Evolutionary conservation across 345 rosid genomes (phyloP).

Genomic region (Eutrema yunnanense): DNA sequence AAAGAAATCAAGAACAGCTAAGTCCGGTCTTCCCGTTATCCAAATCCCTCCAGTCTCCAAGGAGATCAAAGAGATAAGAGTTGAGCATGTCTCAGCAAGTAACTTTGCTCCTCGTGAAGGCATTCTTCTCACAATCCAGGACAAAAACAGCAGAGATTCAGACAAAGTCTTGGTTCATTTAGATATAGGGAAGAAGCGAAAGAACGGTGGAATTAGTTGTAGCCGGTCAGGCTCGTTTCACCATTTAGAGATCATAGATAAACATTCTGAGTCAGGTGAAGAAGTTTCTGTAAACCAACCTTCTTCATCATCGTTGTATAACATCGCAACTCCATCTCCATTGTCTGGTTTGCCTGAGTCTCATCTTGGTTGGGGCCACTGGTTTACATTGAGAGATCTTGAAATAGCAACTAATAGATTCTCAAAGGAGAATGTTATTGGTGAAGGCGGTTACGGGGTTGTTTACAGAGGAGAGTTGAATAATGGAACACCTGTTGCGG

Average conservation of each 20-base stretch:
- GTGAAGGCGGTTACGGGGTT: slow-evolving; percentile 84
- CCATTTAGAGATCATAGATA: slow-evolving; percentile 45
- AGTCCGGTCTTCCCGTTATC: slow-evolving; percentile 45
- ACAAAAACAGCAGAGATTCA: slow-evolving; percentile 17
- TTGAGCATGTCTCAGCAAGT: slow-evolving; percentile 68
- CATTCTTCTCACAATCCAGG: slow-evolving; percentile 26
- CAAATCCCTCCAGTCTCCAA: slow-evolving; percentile 80
- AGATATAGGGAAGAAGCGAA: slow-evolving; percentile 43
- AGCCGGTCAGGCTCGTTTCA: slow-evolving; percentile 58
- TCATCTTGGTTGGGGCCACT: slow-evolving; percentile 95
- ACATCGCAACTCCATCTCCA: slow-evolving; percentile 74
- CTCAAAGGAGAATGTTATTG: slow-evolving; percentile 39
- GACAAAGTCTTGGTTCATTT: slow-evolving; percentile 63
- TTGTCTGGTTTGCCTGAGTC: slow-evolving; percentile 80
- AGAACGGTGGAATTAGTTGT: slow-evolving; percentile 32
- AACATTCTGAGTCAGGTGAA: slow-evolving; percentile 60
- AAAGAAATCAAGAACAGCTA: slow-evolving; percentile 60
- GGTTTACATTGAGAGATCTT: slow-evolving; percentile 94
- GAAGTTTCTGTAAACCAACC: slow-evolving; percentile 44
- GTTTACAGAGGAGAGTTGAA: slow-evolving; percentile 66
- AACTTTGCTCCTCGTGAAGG: slow-evolving; percentile 63
- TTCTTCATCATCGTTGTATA: slow-evolving; percentile 57
- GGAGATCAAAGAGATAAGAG: slow-evolving; percentile 88
- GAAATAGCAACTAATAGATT: slow-evolving; percentile 67
- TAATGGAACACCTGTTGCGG: slow-evolving; percentile 79